Conservation (phyloP, 495 filamentous ascomycete genomes). For the Aspergillus sclerotiicarbonarius region DNA sequence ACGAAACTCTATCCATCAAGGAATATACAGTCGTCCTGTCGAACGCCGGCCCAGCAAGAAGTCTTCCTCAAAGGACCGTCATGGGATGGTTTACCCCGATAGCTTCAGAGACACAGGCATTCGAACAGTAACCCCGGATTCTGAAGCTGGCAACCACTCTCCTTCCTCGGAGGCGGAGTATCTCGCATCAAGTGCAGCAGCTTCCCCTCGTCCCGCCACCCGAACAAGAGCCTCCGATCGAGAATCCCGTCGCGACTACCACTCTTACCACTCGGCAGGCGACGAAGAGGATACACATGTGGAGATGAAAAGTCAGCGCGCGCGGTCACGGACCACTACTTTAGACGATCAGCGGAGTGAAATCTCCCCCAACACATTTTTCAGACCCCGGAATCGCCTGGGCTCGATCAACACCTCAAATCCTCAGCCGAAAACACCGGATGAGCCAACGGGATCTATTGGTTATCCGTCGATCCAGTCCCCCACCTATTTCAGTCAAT, state of each 20-base stretch:
- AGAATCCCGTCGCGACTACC: conserved; percentile 30
- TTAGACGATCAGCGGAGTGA: conserved; percentile 49
- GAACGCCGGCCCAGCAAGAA: conserved; percentile 54
- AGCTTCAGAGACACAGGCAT: conserved; percentile 49
- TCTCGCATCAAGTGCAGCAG: conserved; percentile 34
- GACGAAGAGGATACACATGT: conserved; percentile 35
- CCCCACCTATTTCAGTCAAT: conserved; percentile 33
- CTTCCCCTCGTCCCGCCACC: conserved; percentile 43
- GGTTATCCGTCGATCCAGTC: conserved; percentile 53
- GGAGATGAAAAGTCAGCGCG: conserved; percentile 37
- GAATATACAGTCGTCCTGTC: conserved; percentile 43
- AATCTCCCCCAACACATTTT: conserved; percentile 34
- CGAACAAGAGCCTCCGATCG: conserved; percentile 33
- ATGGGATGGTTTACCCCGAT: conserved; percentile 54
- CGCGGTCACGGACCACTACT: conserved; percentile 50
- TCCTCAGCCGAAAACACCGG: conserved; percentile 31
- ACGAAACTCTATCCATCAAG: conserved; percentile 45
- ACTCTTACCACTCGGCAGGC: conserved; percentile 27
- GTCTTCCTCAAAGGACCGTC: conserved; percentile 51
- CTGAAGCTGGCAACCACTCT: conserved; percentile 34
- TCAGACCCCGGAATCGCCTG: conserved; percentile 40
- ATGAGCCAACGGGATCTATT: conserved; percentile 41
- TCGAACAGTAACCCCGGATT: conserved; percentile 50
- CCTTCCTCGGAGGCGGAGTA: conserved; percentile 42
- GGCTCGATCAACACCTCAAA: conserved; percentile 44